Base-by-base conservation (phyloP, 768 basidiomycete species). In the Collybiopsis luxurians region DNA sequence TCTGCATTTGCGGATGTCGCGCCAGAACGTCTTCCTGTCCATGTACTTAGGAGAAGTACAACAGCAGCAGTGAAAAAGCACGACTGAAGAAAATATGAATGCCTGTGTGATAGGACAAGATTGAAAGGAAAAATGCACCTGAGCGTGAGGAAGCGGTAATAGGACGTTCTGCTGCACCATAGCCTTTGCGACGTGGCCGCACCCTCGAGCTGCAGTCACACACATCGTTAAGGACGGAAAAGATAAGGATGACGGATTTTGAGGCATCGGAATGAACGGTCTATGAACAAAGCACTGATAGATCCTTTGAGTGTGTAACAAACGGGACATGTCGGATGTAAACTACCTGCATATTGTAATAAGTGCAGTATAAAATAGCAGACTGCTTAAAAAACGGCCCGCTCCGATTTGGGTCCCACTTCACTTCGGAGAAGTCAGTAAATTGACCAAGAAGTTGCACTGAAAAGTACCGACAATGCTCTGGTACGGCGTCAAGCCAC, bases 1-100 rank as follows among this genome's bases (percentile, higher is more conserved):
- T 78, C 70, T 48, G 69, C 68, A 15, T 76, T 73, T 63, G 86
- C 79, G 2, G 75, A 74, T 1, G 71, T 69, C 27, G 73, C 61
- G 12, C 82, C 79, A 31, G 74, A 74, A 58, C 75, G 73, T 63
- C 76, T 80, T 21, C 78, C 82, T 57, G 77, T 84, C 87, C 82
- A 89, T 11, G 87, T 82, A 57, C 83, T 84, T 60, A 90, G 72
- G 40, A 90, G 71, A 5, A 89, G 73, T 2, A 90, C 78, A 26
- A 87, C 73, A 19, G 73, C 76, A 30, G 77, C 66, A 1, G 71
- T 71, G 57, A 77, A 79, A 0, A 68, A 67, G 1, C 67, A 65
- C n/a, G 64, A 66, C 74, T 75, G 59, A 51, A 60, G 24, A 59
- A 48, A 42, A 56, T 48, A 24, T 56, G 56, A 61, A 48, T 30